Base-by-base conservation (phyloP, 495 filamentous ascomycete species). In the Echria macrotheca region DNA sequence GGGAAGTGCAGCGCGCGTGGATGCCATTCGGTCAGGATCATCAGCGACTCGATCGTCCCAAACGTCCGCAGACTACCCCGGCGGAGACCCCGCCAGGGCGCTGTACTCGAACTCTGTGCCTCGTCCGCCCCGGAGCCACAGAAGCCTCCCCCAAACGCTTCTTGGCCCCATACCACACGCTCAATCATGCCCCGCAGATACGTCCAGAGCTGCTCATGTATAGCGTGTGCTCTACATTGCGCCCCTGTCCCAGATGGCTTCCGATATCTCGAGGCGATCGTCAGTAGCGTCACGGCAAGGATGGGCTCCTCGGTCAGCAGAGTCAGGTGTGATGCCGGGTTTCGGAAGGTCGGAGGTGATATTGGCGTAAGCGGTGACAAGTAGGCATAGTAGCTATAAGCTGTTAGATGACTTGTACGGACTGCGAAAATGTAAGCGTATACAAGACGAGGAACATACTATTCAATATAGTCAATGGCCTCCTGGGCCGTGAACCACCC, bases 1-100 rank as follows among this genome's bases (percentile, higher is more conserved):
- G 93, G 94, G 63, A 97, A 97, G 63, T 97, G 94, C 36, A 97
- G 78, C 24, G 90, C 89, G 4, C 90, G 78, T 11, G 94, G 94
- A 67, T 98, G 93, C 89, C 93, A 98, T 56, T 98, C 93, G 8
- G 90, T 96, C 38, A 98, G 71, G 23, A 98, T 84, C 72, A 97
- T 78, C 19, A 98, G 68, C 15, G 87, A 90, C 70, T 98, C 94
- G 37, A 98, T 85, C 0, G 93, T 96, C 3, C 93, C 93, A 5
- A 98, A 70, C 1, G 91, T 95, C 31, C 93, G 78, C 31, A 98
- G 73, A 49, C 86, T 84, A 25, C 91, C 89, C 65, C 84, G 88
- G 28, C 80, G 67, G 18, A 78, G 58, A 4, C 69, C 78, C 36
- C 76, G 60, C 76, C 77, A 78, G 1, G 77, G 75, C 12, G 81